Conservation (phyloP, 1,284 basidiomycete genomes). For the Sporisorium exsertum region DNA sequence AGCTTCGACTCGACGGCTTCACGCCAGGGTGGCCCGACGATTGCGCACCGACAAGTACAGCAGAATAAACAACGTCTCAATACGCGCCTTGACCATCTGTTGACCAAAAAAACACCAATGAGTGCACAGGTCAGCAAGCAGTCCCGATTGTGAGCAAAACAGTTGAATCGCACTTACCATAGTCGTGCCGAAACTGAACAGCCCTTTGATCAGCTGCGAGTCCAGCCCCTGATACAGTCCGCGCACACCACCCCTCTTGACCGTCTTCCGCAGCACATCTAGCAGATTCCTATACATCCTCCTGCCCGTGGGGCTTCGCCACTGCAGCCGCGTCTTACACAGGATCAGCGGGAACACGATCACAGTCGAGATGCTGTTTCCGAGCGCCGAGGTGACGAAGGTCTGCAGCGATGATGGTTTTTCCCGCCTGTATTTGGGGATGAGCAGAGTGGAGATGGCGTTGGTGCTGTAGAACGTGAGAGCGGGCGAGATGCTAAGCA, state of each 20-base stretch:
- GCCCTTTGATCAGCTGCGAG: slow-evolving; percentile 59
- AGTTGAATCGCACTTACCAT: slow-evolving; percentile 43
- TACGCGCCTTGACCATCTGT: slow-evolving; percentile 58
- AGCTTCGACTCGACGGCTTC: neutral
- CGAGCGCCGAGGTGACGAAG: slow-evolving; percentile 71
- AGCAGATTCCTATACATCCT: slow-evolving; percentile 58
- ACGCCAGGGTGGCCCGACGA: slow-evolving; percentile 10
- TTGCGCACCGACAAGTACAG: slow-evolving; percentile 43
- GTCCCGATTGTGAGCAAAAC: neutral
- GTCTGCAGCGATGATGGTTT: slow-evolving; percentile 64
- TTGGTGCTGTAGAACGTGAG: slow-evolving; percentile 70
- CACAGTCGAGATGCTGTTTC: slow-evolving; percentile 70
- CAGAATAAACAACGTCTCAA: slow-evolving; percentile 56
- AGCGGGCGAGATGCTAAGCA: slow-evolving; percentile 69
- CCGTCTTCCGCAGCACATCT: slow-evolving; percentile 59
- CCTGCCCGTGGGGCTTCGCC: slow-evolving; percentile 66
- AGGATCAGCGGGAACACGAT: slow-evolving; percentile 71
- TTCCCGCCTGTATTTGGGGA: slow-evolving; percentile 50
- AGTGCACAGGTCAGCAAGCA: neutral
- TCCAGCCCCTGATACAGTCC: slow-evolving; percentile 62
- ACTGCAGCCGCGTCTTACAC: slow-evolving; percentile 70
- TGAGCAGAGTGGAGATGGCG: slow-evolving; percentile 59
- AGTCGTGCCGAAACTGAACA: slow-evolving; percentile 59
- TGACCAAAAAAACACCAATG: neutral
- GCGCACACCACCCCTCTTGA: slow-evolving; percentile 45